phyloP scores from a whole-genome alignment of 345 rosid genomes.

The Lenwebbia sp. region DNA sequence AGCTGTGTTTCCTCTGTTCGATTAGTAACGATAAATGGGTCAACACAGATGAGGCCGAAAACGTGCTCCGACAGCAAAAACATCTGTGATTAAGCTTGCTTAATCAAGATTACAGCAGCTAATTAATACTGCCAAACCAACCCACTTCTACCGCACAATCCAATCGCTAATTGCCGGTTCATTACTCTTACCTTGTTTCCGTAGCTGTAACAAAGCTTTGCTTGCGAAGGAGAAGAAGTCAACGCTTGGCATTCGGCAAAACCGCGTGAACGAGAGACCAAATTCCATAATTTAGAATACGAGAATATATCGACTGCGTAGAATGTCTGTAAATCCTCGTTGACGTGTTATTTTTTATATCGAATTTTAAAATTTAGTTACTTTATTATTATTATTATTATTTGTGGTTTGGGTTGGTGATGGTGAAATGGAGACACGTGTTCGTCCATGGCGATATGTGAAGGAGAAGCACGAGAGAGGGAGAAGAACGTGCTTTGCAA shows the following conservation, averaged over 20 bases:
- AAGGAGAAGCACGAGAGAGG: no score
- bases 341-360: no score
- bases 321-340: not conserved
- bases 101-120: no score
- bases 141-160: not conserved
- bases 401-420: not conserved
- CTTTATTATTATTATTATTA: no score
- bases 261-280: slow-evolving; percentile 1
- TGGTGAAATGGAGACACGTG: not conserved
- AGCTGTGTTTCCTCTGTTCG: not conserved
- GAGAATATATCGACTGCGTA: not conserved
- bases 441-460: no score
- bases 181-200: not conserved
- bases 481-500: no score
- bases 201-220: not conserved
- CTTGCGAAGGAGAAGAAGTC: not conserved
- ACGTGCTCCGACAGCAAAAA: not conserved
- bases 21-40: no score
- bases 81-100: not conserved
- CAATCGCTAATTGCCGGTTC: not conserved
- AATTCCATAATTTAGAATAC: not conserved
- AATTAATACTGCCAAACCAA: not conserved
- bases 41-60: not conserved
- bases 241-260: not conserved
- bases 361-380: no score